Evolutionary conservation across 2,329 filamentous ascomycete genomes (phyloP).

Genomic region (Coniochaeta hoffmannii): DNA sequence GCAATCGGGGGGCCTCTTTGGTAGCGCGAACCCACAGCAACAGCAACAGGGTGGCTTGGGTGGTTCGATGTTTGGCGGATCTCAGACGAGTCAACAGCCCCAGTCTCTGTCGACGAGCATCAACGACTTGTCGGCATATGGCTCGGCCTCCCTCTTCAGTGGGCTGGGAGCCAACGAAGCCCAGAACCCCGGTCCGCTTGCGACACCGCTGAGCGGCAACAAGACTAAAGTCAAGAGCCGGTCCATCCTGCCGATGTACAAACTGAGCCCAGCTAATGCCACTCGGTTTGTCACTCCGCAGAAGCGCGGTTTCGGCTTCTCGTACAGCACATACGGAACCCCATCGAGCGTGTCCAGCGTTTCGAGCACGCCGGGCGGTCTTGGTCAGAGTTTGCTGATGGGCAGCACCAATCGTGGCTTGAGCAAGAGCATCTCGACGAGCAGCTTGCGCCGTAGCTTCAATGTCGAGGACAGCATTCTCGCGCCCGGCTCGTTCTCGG

Average conservation of each 20-base stretch:
- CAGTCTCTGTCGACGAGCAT: slow-evolving; percentile 71
- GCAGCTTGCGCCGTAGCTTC: slow-evolving; percentile 75
- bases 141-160: slow-evolving; percentile 78
- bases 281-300: slow-evolving; percentile 77
- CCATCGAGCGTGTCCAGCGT: slow-evolving; percentile 63
- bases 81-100: slow-evolving; percentile 39
- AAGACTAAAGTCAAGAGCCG: slow-evolving; percentile 68
- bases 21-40: slow-evolving; percentile 40
- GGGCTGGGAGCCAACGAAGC: slow-evolving; percentile 57
- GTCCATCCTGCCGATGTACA: slow-evolving; percentile 78
- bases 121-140: slow-evolving; percentile 80
- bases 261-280: slow-evolving; percentile 73
- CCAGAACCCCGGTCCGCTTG: slow-evolving; percentile 77
- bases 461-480: slow-evolving; percentile 81
- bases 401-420: slow-evolving; percentile 65
- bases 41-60: slow-evolving; percentile 36
- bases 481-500: slow-evolving; percentile 75
- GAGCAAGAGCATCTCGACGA: slow-evolving; percentile 82
- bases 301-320: slow-evolving; percentile 84
- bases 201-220: slow-evolving; percentile 75
- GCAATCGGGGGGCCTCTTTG: slow-evolving; percentile 34
- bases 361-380: slow-evolving; percentile 60
- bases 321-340: slow-evolving; percentile 85
- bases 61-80: slow-evolving; percentile 52
- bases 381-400: slow-evolving; percentile 57